Evolutionary conservation across 345 rosid species (phyloP).

Genomic region (Mangifera indica): DNA sequence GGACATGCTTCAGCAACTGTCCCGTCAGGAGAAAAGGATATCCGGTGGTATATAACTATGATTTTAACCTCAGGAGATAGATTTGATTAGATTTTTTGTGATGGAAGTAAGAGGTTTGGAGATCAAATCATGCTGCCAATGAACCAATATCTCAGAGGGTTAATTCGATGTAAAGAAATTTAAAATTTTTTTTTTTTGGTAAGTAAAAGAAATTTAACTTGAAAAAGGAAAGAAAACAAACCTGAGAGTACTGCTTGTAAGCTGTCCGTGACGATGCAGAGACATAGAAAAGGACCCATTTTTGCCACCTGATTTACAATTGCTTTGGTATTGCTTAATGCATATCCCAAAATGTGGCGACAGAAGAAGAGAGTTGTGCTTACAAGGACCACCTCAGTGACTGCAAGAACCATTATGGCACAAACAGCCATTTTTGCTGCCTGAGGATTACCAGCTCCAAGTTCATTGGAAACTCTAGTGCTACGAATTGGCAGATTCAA

Average conservation of each 20-base stretch:
- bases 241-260: conserved; percentile 45
- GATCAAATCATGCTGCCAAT: no score
- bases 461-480: conserved; percentile 45
- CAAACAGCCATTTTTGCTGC: conserved; percentile 26
- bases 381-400: conserved; percentile 16
- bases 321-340: conserved; percentile 31
- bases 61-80: no score
- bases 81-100: no score
- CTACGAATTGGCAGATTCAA: conserved; percentile 11
- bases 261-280: conserved; percentile 33
- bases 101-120: no score
- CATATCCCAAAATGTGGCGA: conserved; percentile 35
- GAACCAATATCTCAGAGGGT: no score
- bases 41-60: no score
- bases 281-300: conserved; percentile 39
- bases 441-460: conserved; percentile 44
- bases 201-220: no score
- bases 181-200: no score
- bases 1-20: no score
- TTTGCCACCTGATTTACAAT: conserved; percentile 35
- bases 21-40: no score
- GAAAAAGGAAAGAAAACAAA: not conserved
- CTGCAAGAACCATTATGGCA: conserved; percentile 25
- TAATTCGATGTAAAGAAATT: no score
- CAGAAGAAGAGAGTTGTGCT: conserved; percentile 27